Percentiles rank a stretch among this genome's conserved stretches.
Conservation (phyloP, 768 basidiomycete species). For the Kwoniella mangroviensis region DNA sequence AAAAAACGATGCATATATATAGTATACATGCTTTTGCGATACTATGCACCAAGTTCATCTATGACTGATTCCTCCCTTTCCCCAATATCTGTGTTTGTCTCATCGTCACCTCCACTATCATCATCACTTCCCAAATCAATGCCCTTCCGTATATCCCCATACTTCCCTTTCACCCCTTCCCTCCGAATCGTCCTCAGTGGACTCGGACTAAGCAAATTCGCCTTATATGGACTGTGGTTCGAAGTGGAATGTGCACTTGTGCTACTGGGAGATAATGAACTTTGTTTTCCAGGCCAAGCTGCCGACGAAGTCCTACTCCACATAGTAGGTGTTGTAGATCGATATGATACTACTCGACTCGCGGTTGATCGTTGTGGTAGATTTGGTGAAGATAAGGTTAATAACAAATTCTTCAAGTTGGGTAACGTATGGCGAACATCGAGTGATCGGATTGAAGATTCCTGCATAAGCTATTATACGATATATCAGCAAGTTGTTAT, state of each 20-base stretch:
- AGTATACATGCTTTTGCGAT: not conserved
- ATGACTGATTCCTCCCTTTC: not conserved
- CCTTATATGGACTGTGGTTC: not conserved
- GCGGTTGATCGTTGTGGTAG: constrained; percentile 20
- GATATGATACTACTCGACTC: constrained; percentile 3
- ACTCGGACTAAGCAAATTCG: constrained; percentile 9
- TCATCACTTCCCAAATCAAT: constrained; percentile 9
- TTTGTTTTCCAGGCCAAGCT: constrained; percentile 3
- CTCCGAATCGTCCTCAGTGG: constrained; percentile 3
- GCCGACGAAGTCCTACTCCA: constrained; percentile 14
- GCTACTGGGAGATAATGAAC: constrained; percentile 1
- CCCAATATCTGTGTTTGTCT: not conserved
- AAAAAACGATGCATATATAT: not conserved
- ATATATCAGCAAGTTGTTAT: not conserved
- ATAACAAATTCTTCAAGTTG: constrained; percentile 89
- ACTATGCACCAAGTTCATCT: not conserved
- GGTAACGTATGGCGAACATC: constrained; percentile 96
- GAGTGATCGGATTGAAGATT: constrained; percentile 81
- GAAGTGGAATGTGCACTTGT: constrained; percentile 1
- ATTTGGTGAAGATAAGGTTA: constrained; percentile 62
- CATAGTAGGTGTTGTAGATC: constrained; percentile 11
- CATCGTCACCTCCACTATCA: constrained; percentile 2
- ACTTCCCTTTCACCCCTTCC: constrained; percentile 7
- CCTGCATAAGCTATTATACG: constrained; percentile 75
- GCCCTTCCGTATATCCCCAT: not conserved